Evolutionary conservation across 768 basidiomycete species (phyloP).

Genomic region (Russula ochroleuca): DNA sequence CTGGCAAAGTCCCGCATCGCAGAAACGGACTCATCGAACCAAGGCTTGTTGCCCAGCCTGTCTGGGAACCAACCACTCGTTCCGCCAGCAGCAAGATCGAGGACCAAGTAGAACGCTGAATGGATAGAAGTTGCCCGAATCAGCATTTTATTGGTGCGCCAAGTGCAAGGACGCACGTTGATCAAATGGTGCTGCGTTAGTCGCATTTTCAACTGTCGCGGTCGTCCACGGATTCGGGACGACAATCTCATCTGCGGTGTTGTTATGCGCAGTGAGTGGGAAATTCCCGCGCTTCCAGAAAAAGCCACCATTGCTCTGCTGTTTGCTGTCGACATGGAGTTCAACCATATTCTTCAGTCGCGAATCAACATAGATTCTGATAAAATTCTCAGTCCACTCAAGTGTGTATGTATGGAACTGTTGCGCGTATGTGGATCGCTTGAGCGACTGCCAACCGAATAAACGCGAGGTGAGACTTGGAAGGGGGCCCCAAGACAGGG

Average conservation of each 20-base stretch:
- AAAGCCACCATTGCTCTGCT: constrained; percentile 38
- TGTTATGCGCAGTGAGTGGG: constrained; percentile 47
- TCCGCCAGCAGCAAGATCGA: constrained; percentile 76
- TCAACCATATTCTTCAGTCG: constrained; percentile 51
- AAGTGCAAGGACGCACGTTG: constrained; percentile 36
- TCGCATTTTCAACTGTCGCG: constrained; percentile 33
- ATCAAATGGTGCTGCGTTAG: constrained; percentile 54
- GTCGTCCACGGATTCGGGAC: constrained; percentile 50
- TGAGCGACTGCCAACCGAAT: constrained; percentile 43
- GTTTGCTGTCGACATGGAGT: constrained; percentile 40
- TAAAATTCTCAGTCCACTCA: constrained; percentile 56
- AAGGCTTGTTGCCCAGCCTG: constrained; percentile 57
- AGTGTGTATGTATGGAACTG: constrained; percentile 52
- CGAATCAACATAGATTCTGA: constrained; percentile 52
- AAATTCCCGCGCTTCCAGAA: constrained; percentile 53
- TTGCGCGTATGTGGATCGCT: constrained; percentile 45
- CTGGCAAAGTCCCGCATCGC: constrained; percentile 70
- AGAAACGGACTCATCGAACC: constrained; percentile 57
- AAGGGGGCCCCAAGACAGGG: constrained; percentile 66
- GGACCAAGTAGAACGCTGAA: constrained; percentile 72
- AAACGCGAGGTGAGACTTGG: constrained; percentile 40
- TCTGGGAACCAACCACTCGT: constrained; percentile 69
- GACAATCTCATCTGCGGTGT: constrained; percentile 38
- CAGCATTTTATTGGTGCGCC: constrained; percentile 6
- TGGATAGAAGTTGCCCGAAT: constrained; percentile 14